Evolutionary conservation across 129 eudicot genomes (phyloP), one percentile per base, ranked within the genome.

Genomic region (Chrysanthemum seticuspe): DNA sequence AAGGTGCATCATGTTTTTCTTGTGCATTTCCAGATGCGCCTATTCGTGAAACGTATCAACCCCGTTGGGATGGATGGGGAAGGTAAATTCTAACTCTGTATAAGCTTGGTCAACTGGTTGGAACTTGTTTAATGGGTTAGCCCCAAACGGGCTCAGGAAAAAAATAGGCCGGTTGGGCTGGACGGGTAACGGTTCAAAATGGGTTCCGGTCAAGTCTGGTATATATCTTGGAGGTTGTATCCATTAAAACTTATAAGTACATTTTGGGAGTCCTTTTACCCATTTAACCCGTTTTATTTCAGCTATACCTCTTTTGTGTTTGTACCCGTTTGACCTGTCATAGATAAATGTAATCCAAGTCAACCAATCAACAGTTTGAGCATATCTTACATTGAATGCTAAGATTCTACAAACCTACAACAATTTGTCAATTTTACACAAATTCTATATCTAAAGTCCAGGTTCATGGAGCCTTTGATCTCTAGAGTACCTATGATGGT

Each of bases 11-110:
- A 10, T 89, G 95, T 81, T 92, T 52, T 76, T 87, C 95, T 10
- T 87, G 98, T 66, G 73, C 80, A 4, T 92, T 92, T 56, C 96
- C 96, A 2, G 88, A 89, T 82, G 86, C 95, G 31, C 98, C 98
- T 23, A 92, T 80, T 51, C 84, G 92, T 80, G 96, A 92, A 76
- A 79, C 95, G 3, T 92, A 85, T 85, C 98, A 92, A 67, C 98
- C 98, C 6, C 98, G 96, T 40, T 92, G 98, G 98, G 98, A 92
- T 76, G 96, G 87, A 18, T 89, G 98, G 98, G 95, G 95, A 78
- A 92, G 98, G 98, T 89, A 86, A 51, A 2, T 54, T 60, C n/a
- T 68, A 50, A 12, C 16, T 25, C 1, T 14, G 23, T 3, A 10
- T 47, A 8, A 2, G 12, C 69, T 56, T 70, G 65, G 4, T 57